These are phyloP conservation scores for Cryphonectria nitschkei DNA, from an alignment of 2,329 filamentous ascomycete genomes.

Conservation along the genomic window DNA sequence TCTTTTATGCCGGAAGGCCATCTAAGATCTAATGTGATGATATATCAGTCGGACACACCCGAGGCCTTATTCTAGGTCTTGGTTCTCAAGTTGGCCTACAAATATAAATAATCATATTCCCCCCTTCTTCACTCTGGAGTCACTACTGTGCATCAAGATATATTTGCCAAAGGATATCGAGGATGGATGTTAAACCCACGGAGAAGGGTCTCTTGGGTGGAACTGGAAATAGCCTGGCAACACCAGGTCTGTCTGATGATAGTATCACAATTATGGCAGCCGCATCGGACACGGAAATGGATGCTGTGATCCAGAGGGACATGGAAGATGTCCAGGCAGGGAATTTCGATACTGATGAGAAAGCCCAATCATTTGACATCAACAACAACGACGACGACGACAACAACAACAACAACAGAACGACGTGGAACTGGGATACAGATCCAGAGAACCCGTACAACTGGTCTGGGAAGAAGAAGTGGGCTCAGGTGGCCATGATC, in stretches of 20 bases:
- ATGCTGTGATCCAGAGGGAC: not conserved
- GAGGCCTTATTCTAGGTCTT: not conserved
- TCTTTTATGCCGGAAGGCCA: not conserved
- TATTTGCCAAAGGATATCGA: not conserved
- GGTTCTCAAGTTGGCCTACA: not conserved
- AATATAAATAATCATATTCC: not conserved
- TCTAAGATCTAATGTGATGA: not conserved
- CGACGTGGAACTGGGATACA: constrained; percentile 39
- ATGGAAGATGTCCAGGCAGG: not conserved
- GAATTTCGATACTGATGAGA: not conserved
- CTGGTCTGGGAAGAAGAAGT: constrained; percentile 50
- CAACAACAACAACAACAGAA: not conserved
- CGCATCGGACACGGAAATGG: not conserved
- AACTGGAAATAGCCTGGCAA: not conserved
- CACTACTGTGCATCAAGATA: not conserved
- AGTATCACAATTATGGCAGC: constrained; percentile 2
- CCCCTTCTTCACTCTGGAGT: not conserved
- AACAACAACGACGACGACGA: not conserved
- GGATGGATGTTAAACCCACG: not conserved
- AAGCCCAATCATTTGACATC: not conserved
- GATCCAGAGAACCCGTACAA: constrained; percentile 55
- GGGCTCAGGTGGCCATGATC: constrained; percentile 43
- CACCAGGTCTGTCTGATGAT: not conserved
- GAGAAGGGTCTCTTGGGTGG: not conserved
- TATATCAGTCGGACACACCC: not conserved